These are phyloP conservation scores for Hypomyces perniciosus DNA, from an alignment of 2,329 filamentous ascomycete species.

Conservation along the genomic window DNA sequence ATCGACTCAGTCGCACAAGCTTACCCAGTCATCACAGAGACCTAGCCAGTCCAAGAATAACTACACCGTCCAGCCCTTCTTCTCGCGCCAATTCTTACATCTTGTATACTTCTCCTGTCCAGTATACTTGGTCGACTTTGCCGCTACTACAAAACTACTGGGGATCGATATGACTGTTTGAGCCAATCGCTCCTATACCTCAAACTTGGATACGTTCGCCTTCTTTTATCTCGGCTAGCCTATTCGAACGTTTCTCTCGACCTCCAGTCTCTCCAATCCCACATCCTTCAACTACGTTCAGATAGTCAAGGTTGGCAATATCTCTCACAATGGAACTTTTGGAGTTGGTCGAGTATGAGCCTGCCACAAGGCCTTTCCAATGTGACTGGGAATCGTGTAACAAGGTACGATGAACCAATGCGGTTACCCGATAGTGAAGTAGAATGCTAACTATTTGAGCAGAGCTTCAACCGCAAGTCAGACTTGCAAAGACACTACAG, in stretches of 20 bases:
- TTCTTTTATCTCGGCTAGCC: neutral
- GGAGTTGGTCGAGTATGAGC: constrained; percentile 60
- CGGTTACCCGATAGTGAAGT: neutral
- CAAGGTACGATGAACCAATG: constrained; percentile 42
- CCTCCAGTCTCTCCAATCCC: neutral
- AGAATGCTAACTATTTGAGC: neutral
- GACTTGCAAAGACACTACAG: constrained; percentile 64
- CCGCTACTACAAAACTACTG: no score
- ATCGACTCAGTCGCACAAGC: no score
- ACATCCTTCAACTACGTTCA: neutral
- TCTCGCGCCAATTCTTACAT: no score
- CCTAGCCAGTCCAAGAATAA: no score
- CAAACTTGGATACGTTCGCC: no score
- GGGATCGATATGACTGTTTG: no score
- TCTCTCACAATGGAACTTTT: constrained; percentile 50
- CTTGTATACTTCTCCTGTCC: no score
- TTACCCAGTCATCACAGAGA: no score
- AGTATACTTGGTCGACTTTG: no score
- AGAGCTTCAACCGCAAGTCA: constrained; percentile 70
- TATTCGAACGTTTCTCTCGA: neutral
- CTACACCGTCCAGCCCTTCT: no score
- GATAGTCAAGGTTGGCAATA: neutral
- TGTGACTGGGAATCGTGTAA: constrained; percentile 58
- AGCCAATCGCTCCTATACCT: no score
- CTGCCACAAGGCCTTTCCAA: constrained; percentile 55